Percentiles rank a stretch among this genome's conserved stretches.
These are phyloP conservation scores for Gossypium armourianum DNA, from an alignment of 441 rosid species.

Conservation along the genomic window DNA sequence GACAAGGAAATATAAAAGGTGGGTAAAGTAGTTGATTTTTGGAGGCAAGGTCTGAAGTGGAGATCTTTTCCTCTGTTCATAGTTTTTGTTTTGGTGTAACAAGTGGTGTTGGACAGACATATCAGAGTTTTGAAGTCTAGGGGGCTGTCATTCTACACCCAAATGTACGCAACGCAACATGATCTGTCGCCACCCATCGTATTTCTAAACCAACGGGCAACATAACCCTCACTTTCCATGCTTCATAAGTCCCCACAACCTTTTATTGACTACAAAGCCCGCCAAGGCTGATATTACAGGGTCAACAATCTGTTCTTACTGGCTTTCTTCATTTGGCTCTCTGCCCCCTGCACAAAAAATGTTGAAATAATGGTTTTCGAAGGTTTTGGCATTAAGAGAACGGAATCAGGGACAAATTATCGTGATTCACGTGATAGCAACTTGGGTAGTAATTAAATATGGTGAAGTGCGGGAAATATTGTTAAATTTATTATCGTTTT, in stretches of 20 bases:
- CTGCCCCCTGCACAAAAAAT: constrained; percentile 34
- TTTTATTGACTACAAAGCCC: neutral
- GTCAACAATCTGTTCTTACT: neutral
- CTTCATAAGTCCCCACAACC: neutral
- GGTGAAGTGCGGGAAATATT: too few relatives aligned
- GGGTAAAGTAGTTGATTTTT: neutral
- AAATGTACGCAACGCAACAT: constrained; percentile 4
- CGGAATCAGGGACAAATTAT: constrained; percentile 38
- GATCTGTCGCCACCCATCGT: neutral
- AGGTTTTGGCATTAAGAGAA: constrained; percentile 53
- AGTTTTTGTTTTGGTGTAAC: neutral
- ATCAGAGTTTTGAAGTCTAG: neutral
- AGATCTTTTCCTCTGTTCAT: neutral
- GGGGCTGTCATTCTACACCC: neutral
- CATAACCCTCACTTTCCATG: neutral
- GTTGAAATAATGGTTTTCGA: constrained; percentile 46
- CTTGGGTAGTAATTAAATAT: neutral
- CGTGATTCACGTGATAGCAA: constrained; percentile 25
- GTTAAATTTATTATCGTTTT: too few relatives aligned
- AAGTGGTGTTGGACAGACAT: neutral
- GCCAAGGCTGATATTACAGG: neutral
- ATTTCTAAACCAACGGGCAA: too few relatives aligned
- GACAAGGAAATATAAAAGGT: neutral
- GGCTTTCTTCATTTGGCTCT: constrained; percentile 22
- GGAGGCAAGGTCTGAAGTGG: neutral